Conservation (phyloP, 2,329 filamentous ascomycete species). For the Cryoendolithus antarcticus region DNA sequence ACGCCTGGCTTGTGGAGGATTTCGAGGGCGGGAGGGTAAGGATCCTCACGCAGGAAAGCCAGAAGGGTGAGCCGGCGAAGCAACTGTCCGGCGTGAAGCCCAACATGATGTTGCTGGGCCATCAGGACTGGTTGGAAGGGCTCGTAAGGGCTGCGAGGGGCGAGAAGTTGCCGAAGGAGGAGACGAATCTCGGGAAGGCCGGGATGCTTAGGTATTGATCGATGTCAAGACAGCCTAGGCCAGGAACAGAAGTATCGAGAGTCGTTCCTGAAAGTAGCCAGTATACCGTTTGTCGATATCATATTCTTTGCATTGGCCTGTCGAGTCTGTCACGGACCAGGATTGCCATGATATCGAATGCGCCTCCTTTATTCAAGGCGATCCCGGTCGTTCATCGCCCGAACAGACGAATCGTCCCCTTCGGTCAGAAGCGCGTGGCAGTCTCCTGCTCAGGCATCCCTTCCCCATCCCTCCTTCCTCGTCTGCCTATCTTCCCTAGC, state of each 20-base stretch:
- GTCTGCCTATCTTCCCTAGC: constrained; percentile 49
- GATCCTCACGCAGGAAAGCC: constrained; percentile 26
- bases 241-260: too few relatives aligned
- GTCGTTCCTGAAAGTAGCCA: too few relatives aligned
- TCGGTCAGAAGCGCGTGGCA: too few relatives aligned
- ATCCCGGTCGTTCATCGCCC: too few relatives aligned
- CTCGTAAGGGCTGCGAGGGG: constrained; percentile 18
- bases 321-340: too few relatives aligned
- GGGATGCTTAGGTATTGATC: constrained; percentile 3
- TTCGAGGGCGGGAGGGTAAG: constrained; percentile 20
- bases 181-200: constrained; percentile 8
- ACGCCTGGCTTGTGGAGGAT: constrained; percentile 26
- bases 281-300: too few relatives aligned
- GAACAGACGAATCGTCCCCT: too few relatives aligned
- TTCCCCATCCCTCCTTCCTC: constrained; percentile 49
- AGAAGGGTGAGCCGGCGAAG: constrained; percentile 20
- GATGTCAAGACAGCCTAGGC: too few relatives aligned
- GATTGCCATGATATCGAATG: too few relatives aligned
- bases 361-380: too few relatives aligned
- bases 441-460: constrained; percentile 26
- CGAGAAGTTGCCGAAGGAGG: constrained; percentile 2
- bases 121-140: constrained; percentile 27
- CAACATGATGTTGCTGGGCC: constrained; percentile 25
- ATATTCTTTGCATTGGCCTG: too few relatives aligned
- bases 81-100: constrained; percentile 19